phyloP scores from a whole-genome alignment of 352 stramenopile species.

The Globisporangium spinosum region DNA sequence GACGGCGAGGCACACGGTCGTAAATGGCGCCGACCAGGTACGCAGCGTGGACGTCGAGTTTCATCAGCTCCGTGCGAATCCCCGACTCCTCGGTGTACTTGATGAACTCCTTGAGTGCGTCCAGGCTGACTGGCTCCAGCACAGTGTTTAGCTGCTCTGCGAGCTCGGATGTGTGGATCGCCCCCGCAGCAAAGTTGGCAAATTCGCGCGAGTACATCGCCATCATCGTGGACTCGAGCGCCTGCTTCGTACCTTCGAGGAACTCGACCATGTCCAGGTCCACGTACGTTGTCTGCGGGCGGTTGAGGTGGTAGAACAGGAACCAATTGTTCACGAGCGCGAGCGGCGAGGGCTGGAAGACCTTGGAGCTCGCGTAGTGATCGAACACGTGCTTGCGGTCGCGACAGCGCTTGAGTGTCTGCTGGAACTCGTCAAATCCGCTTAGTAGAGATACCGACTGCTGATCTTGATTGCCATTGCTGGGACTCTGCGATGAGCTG shows the following conservation, averaged over 20 bases:
- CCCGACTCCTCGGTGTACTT: neutral
- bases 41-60: neutral
- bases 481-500: neutral
- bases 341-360: neutral
- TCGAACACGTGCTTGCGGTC: neutral
- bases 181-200: neutral
- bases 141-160: neutral
- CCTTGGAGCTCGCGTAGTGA: neutral
- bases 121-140: neutral
- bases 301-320: neutral
- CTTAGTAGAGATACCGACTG: neutral
- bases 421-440: neutral
- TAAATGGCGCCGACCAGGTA: neutral
- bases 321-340: neutral
- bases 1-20: neutral
- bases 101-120: neutral
- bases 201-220: neutral
- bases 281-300: neutral
- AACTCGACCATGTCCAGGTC: neutral
- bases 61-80: neutral
- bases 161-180: neutral
- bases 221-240: neutral
- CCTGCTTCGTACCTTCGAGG: neutral
- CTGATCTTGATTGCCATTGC: neutral
- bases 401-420: neutral